Evolutionary conservation across 2,329 filamentous ascomycete genomes (phyloP), one percentile per base, ranked within the genome.

Genomic region (Ophiocordyceps polyrhachis-furcata): DNA sequence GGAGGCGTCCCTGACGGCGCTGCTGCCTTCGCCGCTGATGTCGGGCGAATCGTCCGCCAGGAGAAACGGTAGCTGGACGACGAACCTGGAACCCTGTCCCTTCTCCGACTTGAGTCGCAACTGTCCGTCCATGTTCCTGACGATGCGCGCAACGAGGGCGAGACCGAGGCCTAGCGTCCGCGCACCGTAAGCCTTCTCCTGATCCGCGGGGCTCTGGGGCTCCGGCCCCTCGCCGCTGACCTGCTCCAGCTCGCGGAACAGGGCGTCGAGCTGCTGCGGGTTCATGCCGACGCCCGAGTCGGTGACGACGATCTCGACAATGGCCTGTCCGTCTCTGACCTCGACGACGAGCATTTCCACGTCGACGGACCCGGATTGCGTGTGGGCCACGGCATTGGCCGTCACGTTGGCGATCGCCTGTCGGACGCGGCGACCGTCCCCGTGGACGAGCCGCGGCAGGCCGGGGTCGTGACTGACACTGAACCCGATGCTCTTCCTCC

Each of bases 71-170:
- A 94, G 65, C 49, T 84, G 76, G 21, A 94, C 75, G 19, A 86
- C 77, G 50, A 94, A 93, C 44, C 83, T 73, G 17, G 86, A 88
- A 1, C 88, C 87, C 52, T 81, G 83, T 2, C 82, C 82, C 56
- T 82, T 73, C 53, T 91, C 84, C 0, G 86, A 93, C 54, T 87
- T 89, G 1, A 94, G 64, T 2, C 85, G 76, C 28, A 94, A 61
- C 54, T 93, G 87, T 0, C 87, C 88, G 47, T 89, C 81, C 83
- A 93, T 91, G 55, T 87, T 93, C n/a, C 79, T 75, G 29, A 94
- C 71, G 32, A 86, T 84, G 35, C 87, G 76, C 15, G 84, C 83
- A n/a, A 93, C 87, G 13, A 93, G 70, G 0, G 87, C 87, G n/a
- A 94, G 69, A 0, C 87, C 88, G 11, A 94, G 70, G 0, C 88